A percentile compares a stretch with the other conserved stretches of the same genome.
These are phyloP conservation scores for Backusella circina DNA, from an alignment of 192 early-diverging fungal species.

Conservation along the genomic window DNA sequence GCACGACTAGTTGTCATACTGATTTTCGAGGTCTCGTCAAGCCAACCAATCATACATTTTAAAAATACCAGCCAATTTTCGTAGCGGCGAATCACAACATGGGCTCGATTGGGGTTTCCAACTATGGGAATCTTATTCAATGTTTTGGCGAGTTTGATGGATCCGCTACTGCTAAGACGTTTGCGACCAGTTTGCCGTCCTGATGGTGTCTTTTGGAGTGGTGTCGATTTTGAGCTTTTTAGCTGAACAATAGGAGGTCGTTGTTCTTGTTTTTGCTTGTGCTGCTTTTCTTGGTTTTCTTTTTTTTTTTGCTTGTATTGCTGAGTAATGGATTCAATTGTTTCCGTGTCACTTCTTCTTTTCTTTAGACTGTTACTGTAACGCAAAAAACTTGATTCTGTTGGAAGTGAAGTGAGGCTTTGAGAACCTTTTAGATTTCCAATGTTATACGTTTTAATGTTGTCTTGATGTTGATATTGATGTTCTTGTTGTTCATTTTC, in stretches of 20 bases:
- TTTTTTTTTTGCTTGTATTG: not conserved
- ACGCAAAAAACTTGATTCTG: not conserved
- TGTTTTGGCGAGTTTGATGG: not conserved
- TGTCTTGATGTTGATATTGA: not conserved
- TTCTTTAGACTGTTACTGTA: not conserved
- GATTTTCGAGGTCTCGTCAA: not conserved
- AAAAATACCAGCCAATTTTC: slow-evolving; percentile 5
- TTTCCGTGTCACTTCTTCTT: not conserved
- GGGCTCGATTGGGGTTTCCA: not conserved
- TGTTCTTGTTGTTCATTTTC: not conserved
- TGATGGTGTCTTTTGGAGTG: not conserved
- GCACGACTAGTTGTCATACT: slow-evolving; percentile 1
- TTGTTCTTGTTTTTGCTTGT: not conserved
- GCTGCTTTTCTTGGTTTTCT: not conserved
- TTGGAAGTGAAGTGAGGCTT: not conserved
- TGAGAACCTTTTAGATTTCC: not conserved
- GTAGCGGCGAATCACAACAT: not conserved
- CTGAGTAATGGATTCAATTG: not conserved
- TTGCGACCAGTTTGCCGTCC: not conserved
- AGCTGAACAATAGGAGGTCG: not conserved
- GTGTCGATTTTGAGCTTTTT: not conserved
- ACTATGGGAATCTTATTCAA: not conserved
- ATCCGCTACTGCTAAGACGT: not conserved
- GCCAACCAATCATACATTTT: not conserved
- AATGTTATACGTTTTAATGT: not conserved